Conservation (phyloP, 2,329 filamentous ascomycete species). For the Didymosphaeria variabile region DNA sequence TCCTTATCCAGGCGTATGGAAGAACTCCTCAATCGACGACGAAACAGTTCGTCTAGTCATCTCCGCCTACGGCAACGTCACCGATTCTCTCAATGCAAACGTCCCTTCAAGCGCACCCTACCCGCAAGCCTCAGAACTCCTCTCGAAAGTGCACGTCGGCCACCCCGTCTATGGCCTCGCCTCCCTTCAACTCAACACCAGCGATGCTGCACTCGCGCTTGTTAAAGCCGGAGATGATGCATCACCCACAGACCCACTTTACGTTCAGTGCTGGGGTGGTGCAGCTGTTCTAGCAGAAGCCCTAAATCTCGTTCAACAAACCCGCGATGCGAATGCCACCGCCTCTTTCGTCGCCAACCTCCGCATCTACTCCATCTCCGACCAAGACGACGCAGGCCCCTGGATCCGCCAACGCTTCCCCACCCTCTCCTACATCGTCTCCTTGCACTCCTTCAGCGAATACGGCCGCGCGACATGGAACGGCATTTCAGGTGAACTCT, state of each 20-base stretch:
- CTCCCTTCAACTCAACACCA: slow-evolving; percentile 36
- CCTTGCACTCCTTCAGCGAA: slow-evolving; percentile 61
- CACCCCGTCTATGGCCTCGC: slow-evolving; percentile 50
- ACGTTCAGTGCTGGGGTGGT: slow-evolving; percentile 34
- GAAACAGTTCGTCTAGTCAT: slow-evolving; percentile 35
- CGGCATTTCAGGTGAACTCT: slow-evolving; percentile 57
- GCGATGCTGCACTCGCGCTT: slow-evolving; percentile 29
- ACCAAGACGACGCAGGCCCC: slow-evolving; percentile 63
- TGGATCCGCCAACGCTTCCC: slow-evolving; percentile 63
- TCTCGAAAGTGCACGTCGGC: slow-evolving; percentile 37
- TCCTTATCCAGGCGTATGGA: slow-evolving; percentile 7
- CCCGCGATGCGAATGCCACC: slow-evolving; percentile 18
- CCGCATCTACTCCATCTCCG: slow-evolving; percentile 57
- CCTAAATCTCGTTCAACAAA: slow-evolving; percentile 47
- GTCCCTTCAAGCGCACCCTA: slow-evolving; percentile 33
- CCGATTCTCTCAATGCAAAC: slow-evolving; percentile 56
- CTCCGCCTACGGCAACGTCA: slow-evolving; percentile 36
- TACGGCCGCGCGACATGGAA: slow-evolving; percentile 62
- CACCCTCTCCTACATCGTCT: slow-evolving; percentile 62
- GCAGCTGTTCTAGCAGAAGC: slow-evolving; percentile 59
- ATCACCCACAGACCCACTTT: slow-evolving; percentile 50
- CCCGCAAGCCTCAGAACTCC: slow-evolving; percentile 28
- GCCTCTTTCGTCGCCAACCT: slow-evolving; percentile 37
- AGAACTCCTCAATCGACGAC: slow-evolving; percentile 25
- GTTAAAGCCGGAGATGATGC: slow-evolving; percentile 34